Evolutionary conservation across 805 yeast genomes (phyloP), one percentile per base, ranked within the genome.

Genomic region (Sporopachydermia quercuum): DNA sequence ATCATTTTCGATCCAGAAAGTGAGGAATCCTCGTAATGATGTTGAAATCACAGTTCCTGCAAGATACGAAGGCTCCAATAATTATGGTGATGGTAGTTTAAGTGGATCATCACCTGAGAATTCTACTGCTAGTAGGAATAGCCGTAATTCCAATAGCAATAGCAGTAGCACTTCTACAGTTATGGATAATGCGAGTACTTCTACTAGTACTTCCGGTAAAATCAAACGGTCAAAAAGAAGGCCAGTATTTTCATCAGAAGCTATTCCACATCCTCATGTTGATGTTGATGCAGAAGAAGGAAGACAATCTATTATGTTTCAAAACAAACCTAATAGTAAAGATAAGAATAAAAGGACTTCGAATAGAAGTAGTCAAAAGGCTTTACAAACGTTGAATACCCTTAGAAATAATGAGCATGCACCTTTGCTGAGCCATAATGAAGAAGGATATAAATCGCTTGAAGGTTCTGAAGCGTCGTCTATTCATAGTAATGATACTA

Each of bases 171-270:
- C 30, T n/a, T 8, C 30, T 23, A 23, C 30, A 23, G n/a, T n/a
- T n/a, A n/a, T n/a, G n/a, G n/a, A n/a, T n/a, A n/a, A n/a, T n/a
- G n/a, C n/a, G n/a, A n/a, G n/a, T n/a, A n/a, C n/a, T n/a, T n/a
- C n/a, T n/a, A n/a, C n/a, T n/a, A n/a, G n/a, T n/a, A n/a, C n/a
- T n/a, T n/a, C n/a, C n/a, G n/a, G n/a, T n/a, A n/a, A n/a, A n/a
- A n/a, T n/a, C n/a, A 23, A 23, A 23, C 30, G 30, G 8, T n/a
- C n/a, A n/a, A 23, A 23, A 23, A 23, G 30, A 34, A 64, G 72
- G 37, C 83, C 86, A 0, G 72, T 72, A 37, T 77, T 82, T 47
- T 74, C 81, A 27, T 78, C 89, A 2, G 78, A 75, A 35, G 76
- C 79, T 38, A 66, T 80, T 38, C 91, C 91, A 1, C 68, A 73